Evolutionary conservation across 805 yeast genomes (phyloP).

Genomic region (Pichia eremophila): DNA sequence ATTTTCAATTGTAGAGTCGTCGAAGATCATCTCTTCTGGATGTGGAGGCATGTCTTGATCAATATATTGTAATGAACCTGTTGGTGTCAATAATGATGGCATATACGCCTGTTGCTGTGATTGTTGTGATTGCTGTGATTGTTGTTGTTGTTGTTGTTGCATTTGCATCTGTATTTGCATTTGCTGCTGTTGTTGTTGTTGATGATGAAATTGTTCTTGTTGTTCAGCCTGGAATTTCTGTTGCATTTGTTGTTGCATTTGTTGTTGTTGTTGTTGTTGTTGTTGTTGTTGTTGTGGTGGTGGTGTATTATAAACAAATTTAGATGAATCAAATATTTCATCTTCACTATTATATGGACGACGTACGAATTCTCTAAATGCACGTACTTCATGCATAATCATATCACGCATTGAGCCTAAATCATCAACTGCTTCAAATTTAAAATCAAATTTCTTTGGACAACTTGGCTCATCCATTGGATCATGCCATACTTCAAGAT

Average conservation of each 20-base stretch:
- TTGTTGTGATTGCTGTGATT: constrained; percentile 4
- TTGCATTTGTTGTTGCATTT: constrained; percentile 4
- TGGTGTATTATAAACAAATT: constrained; percentile 8
- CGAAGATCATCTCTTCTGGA: constrained; percentile 41
- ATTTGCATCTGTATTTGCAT: constrained; percentile 13
- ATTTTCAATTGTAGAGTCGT: constrained; percentile 28
- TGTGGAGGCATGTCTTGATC: constrained; percentile 51
- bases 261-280: not conserved
- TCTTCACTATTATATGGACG: constrained; percentile 10
- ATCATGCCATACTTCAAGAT: constrained; percentile 83
- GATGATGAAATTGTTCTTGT: no score
- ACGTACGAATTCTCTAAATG: constrained; percentile 74
- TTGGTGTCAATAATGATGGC: constrained; percentile 34
- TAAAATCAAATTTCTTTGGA: constrained; percentile 71
- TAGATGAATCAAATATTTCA: constrained; percentile 13
- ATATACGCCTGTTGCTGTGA: constrained; percentile 5
- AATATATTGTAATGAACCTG: constrained; percentile 28
- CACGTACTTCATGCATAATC: constrained; percentile 71
- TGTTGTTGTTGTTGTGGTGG: constrained; percentile 4
- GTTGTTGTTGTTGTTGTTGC: constrained; percentile 1
- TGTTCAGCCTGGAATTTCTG: no score
- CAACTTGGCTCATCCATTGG: constrained; percentile 87
- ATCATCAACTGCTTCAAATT: constrained; percentile 79
- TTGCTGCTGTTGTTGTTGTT: constrained; percentile 15
- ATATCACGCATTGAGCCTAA: constrained; percentile 63